Percentiles rank a stretch among this genome's conserved stretches.
Conservation (phyloP, 345 rosid species). For the Boechera stricta region DNA sequence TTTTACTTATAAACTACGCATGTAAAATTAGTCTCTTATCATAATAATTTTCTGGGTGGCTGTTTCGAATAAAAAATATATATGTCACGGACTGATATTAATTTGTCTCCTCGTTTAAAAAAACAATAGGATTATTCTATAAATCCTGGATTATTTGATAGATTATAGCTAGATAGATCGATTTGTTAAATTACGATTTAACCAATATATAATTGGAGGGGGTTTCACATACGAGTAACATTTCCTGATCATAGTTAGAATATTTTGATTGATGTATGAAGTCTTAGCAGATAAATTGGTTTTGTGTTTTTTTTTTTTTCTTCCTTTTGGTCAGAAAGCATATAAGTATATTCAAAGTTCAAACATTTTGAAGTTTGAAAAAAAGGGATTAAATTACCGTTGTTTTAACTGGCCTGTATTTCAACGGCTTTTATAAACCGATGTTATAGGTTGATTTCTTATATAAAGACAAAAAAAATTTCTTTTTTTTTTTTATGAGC, state of each 20-base stretch:
- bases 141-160: neutral
- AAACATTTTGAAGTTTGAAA: constrained; percentile 22
- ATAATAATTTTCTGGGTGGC: neutral
- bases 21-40: neutral
- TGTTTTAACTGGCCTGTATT: neutral
- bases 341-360: neutral
- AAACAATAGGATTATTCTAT: neutral
- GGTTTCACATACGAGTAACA: constrained; percentile 34
- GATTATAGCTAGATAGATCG: neutral
- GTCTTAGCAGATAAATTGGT: neutral
- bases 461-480: neutral
- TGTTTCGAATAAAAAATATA: neutral
- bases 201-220: neutral
- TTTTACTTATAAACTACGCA: neutral
- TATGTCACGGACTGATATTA: constrained; percentile 30
- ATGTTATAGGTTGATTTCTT: constrained; percentile 8
- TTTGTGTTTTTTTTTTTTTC: neutral
- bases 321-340: neutral
- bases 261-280: constrained; percentile 2
- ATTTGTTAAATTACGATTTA: constrained; percentile 3
- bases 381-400: neutral
- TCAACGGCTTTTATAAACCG: constrained; percentile 21
- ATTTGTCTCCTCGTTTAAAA: neutral
- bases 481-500: neutral
- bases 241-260: constrained; percentile 20